Percentiles rank a stretch among this genome's conserved stretches.
Conservation (phyloP, 2,329 filamentous ascomycete genomes). For the Dactylellina leptospora region DNA sequence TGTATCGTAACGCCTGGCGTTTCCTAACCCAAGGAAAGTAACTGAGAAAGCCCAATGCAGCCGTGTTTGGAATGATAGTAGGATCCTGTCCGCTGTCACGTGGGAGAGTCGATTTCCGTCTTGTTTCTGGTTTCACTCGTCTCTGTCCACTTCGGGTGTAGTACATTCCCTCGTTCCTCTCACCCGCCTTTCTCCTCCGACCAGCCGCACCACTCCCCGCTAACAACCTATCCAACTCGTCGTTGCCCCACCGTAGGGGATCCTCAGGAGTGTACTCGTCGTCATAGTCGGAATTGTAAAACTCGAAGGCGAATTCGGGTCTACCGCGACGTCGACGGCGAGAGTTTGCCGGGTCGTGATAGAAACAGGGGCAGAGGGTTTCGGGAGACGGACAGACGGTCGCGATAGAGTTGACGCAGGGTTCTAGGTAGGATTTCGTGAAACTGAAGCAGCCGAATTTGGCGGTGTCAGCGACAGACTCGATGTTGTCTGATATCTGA, state of each 20-base stretch:
- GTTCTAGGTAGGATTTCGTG: conserved; percentile 69
- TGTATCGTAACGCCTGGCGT: conserved; percentile 69
- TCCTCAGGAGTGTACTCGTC: conserved; percentile 60
- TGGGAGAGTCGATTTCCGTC: conserved; percentile 66
- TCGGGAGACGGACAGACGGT: conserved; percentile 68
- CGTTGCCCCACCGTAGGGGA: conserved; percentile 70
- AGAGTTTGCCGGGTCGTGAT: conserved; percentile 65
- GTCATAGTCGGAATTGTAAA: conserved; percentile 71
- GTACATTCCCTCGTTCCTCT: conserved; percentile 56
- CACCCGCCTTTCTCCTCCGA: conserved; percentile 57
- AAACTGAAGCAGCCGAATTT: conserved; percentile 73
- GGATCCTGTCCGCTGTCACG: conserved; percentile 67
- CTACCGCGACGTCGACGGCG: conserved; percentile 63
- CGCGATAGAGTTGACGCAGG: conserved; percentile 68
- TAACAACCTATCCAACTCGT: conserved; percentile 71
- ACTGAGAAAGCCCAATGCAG: conserved; percentile 70
- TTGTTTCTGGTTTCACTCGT: conserved; percentile 66
- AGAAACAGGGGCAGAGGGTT: conserved; percentile 65
- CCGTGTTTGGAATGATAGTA: conserved; percentile 70
- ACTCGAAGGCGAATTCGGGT: conserved; percentile 73
- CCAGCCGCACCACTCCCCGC: conserved; percentile 63
- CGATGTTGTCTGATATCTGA: conserved; percentile 72
- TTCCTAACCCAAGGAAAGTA: conserved; percentile 70
- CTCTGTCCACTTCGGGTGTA: conserved; percentile 59
- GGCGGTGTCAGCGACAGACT: conserved; percentile 72